Evolutionary conservation across 176 grass and related monocot species (phyloP).

Genomic region (Eleusine indica): DNA sequence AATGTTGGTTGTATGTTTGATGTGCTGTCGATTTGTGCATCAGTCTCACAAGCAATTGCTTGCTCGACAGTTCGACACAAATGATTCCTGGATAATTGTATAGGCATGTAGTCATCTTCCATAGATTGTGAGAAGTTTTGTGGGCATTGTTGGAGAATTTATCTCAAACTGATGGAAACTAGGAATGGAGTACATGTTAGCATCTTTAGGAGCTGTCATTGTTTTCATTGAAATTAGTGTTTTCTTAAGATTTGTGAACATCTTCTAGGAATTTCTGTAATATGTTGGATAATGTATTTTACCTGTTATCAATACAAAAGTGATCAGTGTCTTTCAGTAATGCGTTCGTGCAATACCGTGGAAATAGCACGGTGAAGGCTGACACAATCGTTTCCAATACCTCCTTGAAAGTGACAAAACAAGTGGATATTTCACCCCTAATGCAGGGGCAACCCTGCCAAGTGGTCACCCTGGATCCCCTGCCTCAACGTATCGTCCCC

Average conservation of each 20-base stretch:
- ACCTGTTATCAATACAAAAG: conserved; percentile 37
- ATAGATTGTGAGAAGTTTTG: conserved; percentile 40
- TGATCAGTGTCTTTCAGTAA: conserved; percentile 28
- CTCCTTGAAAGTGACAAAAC: conserved; percentile 37
- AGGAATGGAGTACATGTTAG: conserved; percentile 34
- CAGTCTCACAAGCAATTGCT: conserved; percentile 4
- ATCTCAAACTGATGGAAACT: conserved; percentile 49
- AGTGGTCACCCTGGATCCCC: background rate
- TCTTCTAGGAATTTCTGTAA: conserved; percentile 43
- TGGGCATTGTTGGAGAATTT: conserved; percentile 28
- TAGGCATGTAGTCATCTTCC: conserved; percentile 51
- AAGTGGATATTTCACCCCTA: conserved; percentile 10
- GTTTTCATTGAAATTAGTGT: conserved; percentile 30
- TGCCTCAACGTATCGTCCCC: conserved; percentile 2
- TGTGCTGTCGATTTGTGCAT: conserved; percentile 24
- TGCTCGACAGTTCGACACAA: conserved; percentile 30
- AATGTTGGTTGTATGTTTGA: conserved; percentile 7
- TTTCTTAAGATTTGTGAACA: conserved; percentile 17
- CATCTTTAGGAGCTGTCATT: conserved; percentile 24
- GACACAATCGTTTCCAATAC: conserved; percentile 15
- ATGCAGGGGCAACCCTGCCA: conserved; percentile 3
- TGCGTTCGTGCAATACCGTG: background rate
- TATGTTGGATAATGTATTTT: conserved; percentile 34
- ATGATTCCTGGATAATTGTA: conserved; percentile 47
- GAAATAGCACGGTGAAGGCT: conserved; percentile 6